Conservation (phyloP, 2,329 filamentous ascomycete genomes). For the Tothia fuscella region DNA sequence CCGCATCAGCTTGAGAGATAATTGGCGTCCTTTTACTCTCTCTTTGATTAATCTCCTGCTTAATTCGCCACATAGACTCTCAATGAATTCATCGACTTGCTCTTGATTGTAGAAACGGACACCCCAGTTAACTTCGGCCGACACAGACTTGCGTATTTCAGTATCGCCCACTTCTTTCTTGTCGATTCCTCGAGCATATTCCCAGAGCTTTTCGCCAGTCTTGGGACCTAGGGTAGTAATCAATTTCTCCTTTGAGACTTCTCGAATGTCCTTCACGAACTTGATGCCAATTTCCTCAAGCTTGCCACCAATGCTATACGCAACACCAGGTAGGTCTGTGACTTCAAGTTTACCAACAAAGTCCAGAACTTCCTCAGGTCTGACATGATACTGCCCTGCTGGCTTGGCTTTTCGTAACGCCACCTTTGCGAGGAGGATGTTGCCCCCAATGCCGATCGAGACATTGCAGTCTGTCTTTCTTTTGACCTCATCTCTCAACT, state of each 20-base stretch:
- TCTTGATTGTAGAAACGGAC: slow-evolving; percentile 84
- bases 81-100: slow-evolving; percentile 89
- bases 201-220: slow-evolving; percentile 80
- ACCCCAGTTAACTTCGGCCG: slow-evolving; percentile 96
- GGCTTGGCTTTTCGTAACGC: slow-evolving; percentile 88
- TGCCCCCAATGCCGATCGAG: slow-evolving; percentile 83
- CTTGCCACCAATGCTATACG: slow-evolving; percentile 75
- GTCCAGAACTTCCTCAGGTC: slow-evolving; percentile 63
- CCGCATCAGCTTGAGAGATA: slow-evolving; percentile 93
- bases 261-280: slow-evolving; percentile 70
- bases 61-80: slow-evolving; percentile 74
- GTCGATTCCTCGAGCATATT: slow-evolving; percentile 85
- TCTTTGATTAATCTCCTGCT: slow-evolving; percentile 71
- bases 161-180: slow-evolving; percentile 75
- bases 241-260: slow-evolving; percentile 64
- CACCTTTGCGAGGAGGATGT: slow-evolving; percentile 83
- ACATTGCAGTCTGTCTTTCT: slow-evolving; percentile 71
- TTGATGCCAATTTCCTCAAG: slow-evolving; percentile 78
- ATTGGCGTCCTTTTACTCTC: slow-evolving; percentile 71
- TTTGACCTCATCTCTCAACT: slow-evolving; percentile 58
- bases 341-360: slow-evolving; percentile 70
- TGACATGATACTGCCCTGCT: slow-evolving; percentile 81
- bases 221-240: slow-evolving; percentile 70
- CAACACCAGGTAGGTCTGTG: slow-evolving; percentile 80
- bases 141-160: slow-evolving; percentile 80